phyloP scores from a whole-genome alignment of 768 basidiomycete species.

The Boletus rufocinnamomeus region DNA sequence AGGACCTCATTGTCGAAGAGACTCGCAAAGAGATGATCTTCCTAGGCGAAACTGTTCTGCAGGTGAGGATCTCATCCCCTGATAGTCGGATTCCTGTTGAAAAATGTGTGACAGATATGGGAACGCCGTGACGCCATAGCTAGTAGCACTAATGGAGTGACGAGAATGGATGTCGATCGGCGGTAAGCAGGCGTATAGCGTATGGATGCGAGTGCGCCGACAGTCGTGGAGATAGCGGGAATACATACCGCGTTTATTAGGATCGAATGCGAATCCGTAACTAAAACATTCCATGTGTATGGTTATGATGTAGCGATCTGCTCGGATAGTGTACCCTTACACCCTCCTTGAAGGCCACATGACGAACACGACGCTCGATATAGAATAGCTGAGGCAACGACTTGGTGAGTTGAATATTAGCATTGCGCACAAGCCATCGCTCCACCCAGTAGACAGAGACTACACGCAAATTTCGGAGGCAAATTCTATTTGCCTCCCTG shows the following conservation, averaged over 20 bases:
- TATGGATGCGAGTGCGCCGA: slow-evolving; percentile 4
- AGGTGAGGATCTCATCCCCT: slow-evolving; percentile 51
- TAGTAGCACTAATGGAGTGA: slow-evolving; percentile 17
- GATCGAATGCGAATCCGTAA: slow-evolving; percentile 15
- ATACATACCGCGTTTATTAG: slow-evolving; percentile 25
- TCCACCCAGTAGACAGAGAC: background rate
- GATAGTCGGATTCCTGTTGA: slow-evolving; percentile 11
- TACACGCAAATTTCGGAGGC: background rate
- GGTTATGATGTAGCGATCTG: slow-evolving; percentile 9
- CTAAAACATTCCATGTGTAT: slow-evolving; percentile 8
- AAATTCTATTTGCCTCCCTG: slow-evolving; percentile 13
- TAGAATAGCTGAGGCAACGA: background rate
- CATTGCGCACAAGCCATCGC: background rate
- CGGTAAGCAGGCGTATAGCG: slow-evolving; percentile 10
- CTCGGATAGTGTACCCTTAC: slow-evolving; percentile 17
- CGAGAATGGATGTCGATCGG: slow-evolving; percentile 38
- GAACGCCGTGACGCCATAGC: slow-evolving; percentile 46
- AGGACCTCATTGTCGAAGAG: slow-evolving; percentile 95
- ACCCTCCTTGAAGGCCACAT: slow-evolving; percentile 15
- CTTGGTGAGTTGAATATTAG: background rate
- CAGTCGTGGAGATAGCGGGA: slow-evolving; percentile 34
- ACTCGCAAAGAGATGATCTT: slow-evolving; percentile 98
- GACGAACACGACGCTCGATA: slow-evolving; percentile 6
- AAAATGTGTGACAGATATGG: slow-evolving; percentile 52
- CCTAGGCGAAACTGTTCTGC: slow-evolving; percentile 93